These are phyloP conservation scores for Claviceps quebecensis DNA, from an alignment of 2,329 filamentous ascomycete genomes.

Conservation along the genomic window DNA sequence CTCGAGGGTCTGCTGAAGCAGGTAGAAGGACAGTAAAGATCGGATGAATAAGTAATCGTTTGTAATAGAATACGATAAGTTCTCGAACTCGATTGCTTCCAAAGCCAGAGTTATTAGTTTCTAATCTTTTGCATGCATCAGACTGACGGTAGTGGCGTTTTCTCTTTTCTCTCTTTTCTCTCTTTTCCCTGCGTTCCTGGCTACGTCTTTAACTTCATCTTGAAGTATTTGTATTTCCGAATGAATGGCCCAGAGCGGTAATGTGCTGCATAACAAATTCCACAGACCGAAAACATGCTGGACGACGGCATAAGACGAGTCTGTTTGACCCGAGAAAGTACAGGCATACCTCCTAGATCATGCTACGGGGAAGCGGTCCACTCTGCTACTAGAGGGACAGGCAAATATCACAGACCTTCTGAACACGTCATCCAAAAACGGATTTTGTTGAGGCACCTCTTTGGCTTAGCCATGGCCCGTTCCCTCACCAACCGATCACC, in stretches of 20 bases:
- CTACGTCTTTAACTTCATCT: background rate
- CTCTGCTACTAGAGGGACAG: background rate
- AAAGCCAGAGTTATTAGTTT: background rate
- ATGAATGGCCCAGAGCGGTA: background rate
- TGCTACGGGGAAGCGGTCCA: background rate
- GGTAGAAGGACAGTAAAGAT: conserved; percentile 30
- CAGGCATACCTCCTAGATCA: background rate
- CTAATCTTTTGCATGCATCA: background rate
- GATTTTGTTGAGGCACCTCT: conserved; percentile 24
- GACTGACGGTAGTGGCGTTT: background rate
- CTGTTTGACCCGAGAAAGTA: too few species aligned
- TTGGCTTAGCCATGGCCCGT: conserved; percentile 21
- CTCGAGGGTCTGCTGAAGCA: conserved; percentile 69
- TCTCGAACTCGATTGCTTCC: too few species aligned
- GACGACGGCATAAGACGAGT: too few species aligned
- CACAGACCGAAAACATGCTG: too few species aligned
- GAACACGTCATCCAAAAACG: conserved; percentile 27
- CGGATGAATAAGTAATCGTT: background rate
- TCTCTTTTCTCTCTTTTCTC: background rate
- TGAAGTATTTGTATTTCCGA: background rate
- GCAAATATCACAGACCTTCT: background rate
- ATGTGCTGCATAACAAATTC: too few species aligned
- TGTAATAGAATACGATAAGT: background rate
- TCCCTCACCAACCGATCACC: conserved; percentile 23
- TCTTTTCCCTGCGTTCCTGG: background rate